Base-by-base conservation (phyloP, 2,329 filamentous ascomycete species). In the Xylaria sp. region DNA sequence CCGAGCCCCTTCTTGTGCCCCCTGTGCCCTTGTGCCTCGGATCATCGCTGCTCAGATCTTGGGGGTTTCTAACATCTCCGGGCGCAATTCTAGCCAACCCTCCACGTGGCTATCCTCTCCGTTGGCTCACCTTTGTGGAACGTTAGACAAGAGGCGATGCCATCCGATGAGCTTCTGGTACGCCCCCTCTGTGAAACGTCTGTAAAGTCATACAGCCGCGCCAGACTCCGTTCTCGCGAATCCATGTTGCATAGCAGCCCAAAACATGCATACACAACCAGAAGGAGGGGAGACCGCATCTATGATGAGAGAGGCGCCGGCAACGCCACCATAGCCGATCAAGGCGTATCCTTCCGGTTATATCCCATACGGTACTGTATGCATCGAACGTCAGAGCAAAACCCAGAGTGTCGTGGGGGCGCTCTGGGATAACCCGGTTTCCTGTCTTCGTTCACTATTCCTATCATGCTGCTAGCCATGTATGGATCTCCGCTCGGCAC, bases 41-140 rank as follows among this genome's bases (percentile, higher is more conserved):
- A 8, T 59, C 54, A 31, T 66, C 28, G 8, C 28, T n/a, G 41
- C 28, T 39, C 55, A 39, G 13, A 18, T 58, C 23, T 55, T 18
- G 8, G 6, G 8, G 6, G 39, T 49, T 10, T 25, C 60, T 20
- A 33, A 49, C 39, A 25, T 28, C 43, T 48, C 20, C 43, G 54
- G 49, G 7, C 10, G 62, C 58, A 54, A 13, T 3, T 33, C 13
- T 20, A 33, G 46, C 55, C 15, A 61, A 49, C 46, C 43, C 52
- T 23, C 62, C 66, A 48, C 67, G 52, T 69, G 57, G 58, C 43
- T 15, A 6, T 28, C 28, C 28, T 28, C 18, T 28, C 64, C 7
- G 3, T 23, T 36, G 23, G 20, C 66, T 43, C 48, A 18, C 10
- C 36, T 51, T 18, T 31, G 62, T 69, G 59, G 62, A 25, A 63